phyloP scores from a whole-genome alignment of 345 rosid genomes.

The Nephelium lappaceum region DNA sequence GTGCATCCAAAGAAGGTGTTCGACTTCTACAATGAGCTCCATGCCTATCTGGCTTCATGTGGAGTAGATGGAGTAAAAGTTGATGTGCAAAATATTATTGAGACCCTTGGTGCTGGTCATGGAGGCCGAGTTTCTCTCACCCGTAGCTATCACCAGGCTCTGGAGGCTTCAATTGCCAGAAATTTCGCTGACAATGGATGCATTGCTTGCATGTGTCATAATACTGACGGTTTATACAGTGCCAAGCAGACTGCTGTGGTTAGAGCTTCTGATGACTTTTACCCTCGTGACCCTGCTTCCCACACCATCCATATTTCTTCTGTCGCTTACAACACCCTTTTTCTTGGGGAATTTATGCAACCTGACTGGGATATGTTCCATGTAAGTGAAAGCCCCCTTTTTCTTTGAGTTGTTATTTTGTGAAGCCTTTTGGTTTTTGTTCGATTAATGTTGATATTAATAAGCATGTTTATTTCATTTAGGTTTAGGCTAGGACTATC shows the following conservation, averaged over 20 bases:
- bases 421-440: neutral
- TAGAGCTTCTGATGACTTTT: slow-evolving; percentile 96
- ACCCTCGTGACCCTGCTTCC: slow-evolving; percentile 93
- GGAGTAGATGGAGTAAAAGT: slow-evolving; percentile 98
- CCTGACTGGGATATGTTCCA: slow-evolving; percentile 99
- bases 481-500: neutral
- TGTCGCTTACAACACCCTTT: slow-evolving; percentile 85
- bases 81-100: slow-evolving; percentile 93
- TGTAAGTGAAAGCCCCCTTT: slow-evolving; percentile 49
- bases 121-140: slow-evolving; percentile 97
- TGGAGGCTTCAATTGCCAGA: slow-evolving; percentile 83
- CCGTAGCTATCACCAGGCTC: slow-evolving; percentile 79
- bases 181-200: slow-evolving; percentile 93
- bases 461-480: too few relatives aligned
- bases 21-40: slow-evolving; percentile 96
- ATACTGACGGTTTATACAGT: slow-evolving; percentile 92
- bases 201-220: slow-evolving; percentile 97
- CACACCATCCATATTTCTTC: slow-evolving; percentile 95
- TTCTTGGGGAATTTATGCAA: slow-evolving; percentile 98
- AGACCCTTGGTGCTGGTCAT: slow-evolving; percentile 94
- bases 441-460: neutral
- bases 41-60: slow-evolving; percentile 87
- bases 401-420: neutral
- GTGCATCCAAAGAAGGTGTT: slow-evolving; percentile 92
- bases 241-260: slow-evolving; percentile 89